Evolutionary conservation across 257 asterid genomes (phyloP), one percentile per base, ranked within the genome.

Genomic region (Eucommia ulmoides): DNA sequence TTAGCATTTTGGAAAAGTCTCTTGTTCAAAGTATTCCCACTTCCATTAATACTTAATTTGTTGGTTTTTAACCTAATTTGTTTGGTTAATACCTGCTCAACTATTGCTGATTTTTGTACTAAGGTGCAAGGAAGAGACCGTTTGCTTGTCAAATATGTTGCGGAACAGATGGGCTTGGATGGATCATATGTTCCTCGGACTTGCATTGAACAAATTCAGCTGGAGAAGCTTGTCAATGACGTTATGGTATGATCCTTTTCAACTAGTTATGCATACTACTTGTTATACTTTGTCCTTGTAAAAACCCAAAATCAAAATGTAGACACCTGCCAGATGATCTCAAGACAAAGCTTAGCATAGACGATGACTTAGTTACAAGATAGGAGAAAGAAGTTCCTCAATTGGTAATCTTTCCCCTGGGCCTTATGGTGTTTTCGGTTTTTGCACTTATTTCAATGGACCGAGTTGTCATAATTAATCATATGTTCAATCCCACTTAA

Each of bases 81-180:
- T 41, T 22, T 22, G 56, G 54, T 53, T 54, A 45, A 45, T 65
- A 50, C 54, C 49, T 24, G n/a, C 50, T 49, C 54, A 52, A n/a
- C 45, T 53, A 53, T 35, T 6, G 41, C 56, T n/a, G 11, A 35
- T 9, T 35, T 35, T 35, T 15, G n/a, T 57, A 33, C 20, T 45
- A 62, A 91, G 99, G 96, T 91, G 44, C 99, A 86, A 79, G 99
- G 99, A 65, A 74, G 78, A 71, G 96, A 91, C 49, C 88, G 99
- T 26, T 52, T 70, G 21, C 58, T 70, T 18, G 87, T 91, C 44
- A 75, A 72, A 65, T 51, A 54, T 53, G 72, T 81, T 41, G 96
- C 94, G 2, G 89, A 83, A 38, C 82, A 81, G 70, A 83, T 91
- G 59, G 95, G 80, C n/a, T 54, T 86, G 78, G 95, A 81, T 42